Evolutionary conservation across 2,329 filamentous ascomycete genomes (phyloP).

Genomic region (Cercospora brassicicola): DNA sequence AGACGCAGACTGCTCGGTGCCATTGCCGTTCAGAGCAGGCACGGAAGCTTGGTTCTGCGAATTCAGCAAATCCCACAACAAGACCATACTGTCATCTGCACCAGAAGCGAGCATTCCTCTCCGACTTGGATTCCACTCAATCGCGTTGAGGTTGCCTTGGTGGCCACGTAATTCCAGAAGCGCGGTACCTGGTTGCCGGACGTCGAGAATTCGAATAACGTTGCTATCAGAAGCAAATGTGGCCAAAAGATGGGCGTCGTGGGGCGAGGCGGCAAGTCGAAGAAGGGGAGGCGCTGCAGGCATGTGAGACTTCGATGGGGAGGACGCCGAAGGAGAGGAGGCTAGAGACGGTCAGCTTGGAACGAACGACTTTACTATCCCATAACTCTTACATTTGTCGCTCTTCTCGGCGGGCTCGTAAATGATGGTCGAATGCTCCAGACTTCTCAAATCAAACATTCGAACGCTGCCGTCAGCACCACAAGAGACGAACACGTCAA

Average conservation of each 20-base stretch:
- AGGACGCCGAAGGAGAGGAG: conserved; percentile 58
- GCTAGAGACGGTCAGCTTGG: conserved; percentile 13
- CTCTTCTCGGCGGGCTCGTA: conserved; percentile 94
- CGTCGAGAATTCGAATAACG: conserved; percentile 90
- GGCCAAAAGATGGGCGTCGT: conserved; percentile 92
- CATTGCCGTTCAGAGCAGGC: conserved; percentile 34
- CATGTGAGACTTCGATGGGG: conserved; percentile 73
- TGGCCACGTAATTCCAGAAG: conserved; percentile 91
- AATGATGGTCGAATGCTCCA: conserved; percentile 98
- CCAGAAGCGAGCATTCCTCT: conserved; percentile 88
- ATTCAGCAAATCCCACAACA: conserved; percentile 91
- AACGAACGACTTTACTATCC: neutral
- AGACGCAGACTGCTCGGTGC: conserved; percentile 32
- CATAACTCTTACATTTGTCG: conserved; percentile 44
- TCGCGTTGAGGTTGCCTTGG: conserved; percentile 78
- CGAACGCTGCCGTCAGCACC: conserved; percentile 95
- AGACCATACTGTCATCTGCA: conserved; percentile 84
- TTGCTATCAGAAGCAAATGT: conserved; percentile 94
- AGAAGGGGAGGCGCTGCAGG: conserved; percentile 64
- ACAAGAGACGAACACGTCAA: conserved; percentile 98
- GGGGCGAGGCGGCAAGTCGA: conserved; percentile 83
- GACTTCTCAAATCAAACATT: conserved; percentile 95
- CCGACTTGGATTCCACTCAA: conserved; percentile 90
- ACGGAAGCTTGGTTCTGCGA: conserved; percentile 47
- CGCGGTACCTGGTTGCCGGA: conserved; percentile 92